Conservation (phyloP, 2,329 filamentous ascomycete genomes). For the Trichoderma pleuroti region DNA sequence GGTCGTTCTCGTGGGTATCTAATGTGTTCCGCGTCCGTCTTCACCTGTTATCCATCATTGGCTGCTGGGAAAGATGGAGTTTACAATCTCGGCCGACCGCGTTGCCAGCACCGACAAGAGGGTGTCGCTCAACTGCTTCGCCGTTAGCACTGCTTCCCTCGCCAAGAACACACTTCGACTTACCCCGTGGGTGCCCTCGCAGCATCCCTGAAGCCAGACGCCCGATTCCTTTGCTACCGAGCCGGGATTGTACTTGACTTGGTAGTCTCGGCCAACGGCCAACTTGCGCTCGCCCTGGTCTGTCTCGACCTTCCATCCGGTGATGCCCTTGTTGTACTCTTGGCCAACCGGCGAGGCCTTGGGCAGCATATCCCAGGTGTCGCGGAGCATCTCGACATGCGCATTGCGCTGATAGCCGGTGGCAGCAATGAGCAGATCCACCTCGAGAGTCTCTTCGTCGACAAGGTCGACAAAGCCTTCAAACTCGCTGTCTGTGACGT, state of each 20-base stretch:
- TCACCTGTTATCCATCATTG: background rate
- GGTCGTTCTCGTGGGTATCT: conserved; percentile 1
- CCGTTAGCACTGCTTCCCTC: background rate
- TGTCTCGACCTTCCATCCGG: conserved; percentile 41
- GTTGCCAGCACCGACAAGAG: conserved; percentile 75
- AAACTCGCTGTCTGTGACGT: conserved; percentile 37
- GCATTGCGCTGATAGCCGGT: conserved; percentile 79
- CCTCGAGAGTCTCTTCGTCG: conserved; percentile 62
- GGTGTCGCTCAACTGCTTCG: conserved; percentile 67
- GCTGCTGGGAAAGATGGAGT: conserved; percentile 60
- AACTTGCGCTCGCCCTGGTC: conserved; percentile 48
- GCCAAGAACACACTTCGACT: conserved; percentile 39
- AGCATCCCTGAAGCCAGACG: conserved; percentile 91
- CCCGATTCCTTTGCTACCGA: conserved; percentile 70
- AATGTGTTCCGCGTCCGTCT: background rate
- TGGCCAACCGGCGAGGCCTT: conserved; percentile 33
- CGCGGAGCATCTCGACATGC: conserved; percentile 72
- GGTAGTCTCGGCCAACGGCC: conserved; percentile 73
- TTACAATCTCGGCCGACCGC: conserved; percentile 72
- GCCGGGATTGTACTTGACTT: conserved; percentile 65
- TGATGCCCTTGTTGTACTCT: conserved; percentile 35
- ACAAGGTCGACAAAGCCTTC: conserved; percentile 38
- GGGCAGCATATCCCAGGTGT: conserved; percentile 63
- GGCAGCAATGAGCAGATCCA: conserved; percentile 79
- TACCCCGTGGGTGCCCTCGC: conserved; percentile 87